Evolutionary conservation across 139 green algal species (phyloP).

Genomic region (Spirogloea muscicola): DNA sequence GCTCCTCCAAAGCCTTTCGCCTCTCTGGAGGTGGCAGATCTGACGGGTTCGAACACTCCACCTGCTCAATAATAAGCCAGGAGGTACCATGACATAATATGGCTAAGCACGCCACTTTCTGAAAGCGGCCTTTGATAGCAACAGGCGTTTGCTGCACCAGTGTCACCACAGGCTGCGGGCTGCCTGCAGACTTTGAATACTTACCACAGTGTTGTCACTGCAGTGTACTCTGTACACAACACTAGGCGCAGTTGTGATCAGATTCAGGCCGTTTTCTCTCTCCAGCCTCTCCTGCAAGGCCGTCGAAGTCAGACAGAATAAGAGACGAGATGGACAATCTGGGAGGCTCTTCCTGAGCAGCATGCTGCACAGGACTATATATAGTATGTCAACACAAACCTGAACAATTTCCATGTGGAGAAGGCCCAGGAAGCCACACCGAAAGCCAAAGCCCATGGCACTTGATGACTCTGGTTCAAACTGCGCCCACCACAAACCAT

Average conservation of each 20-base stretch:
- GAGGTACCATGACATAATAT: neutral
- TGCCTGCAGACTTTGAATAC: neutral
- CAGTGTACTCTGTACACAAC: slow-evolving; percentile 79
- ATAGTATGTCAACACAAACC: slow-evolving; percentile 56
- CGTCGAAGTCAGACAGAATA: too few species aligned
- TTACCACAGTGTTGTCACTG: slow-evolving; percentile 57
- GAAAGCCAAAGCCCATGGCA: slow-evolving; percentile 98
- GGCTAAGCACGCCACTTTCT: neutral
- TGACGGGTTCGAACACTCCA: slow-evolving; percentile 63
- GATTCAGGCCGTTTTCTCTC: slow-evolving; percentile 92
- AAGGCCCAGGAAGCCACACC: slow-evolving; percentile 95
- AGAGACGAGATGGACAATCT: too few species aligned
- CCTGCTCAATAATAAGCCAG: neutral
- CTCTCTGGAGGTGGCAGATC: slow-evolving; percentile 71
- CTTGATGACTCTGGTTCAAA: slow-evolving; percentile 86
- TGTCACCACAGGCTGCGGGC: neutral
- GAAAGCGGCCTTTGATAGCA: neutral
- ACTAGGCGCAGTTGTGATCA: slow-evolving; percentile 94
- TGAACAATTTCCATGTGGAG: slow-evolving; percentile 98
- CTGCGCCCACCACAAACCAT: too few species aligned
- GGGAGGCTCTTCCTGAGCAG: too few species aligned
- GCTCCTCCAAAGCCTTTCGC: slow-evolving; percentile 78
- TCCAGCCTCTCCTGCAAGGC: slow-evolving; percentile 85
- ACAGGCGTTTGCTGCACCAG: too few species aligned
- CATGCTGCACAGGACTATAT: neutral